Evolutionary conservation across 108 stramenopile genomes (phyloP).

Genomic region (Cyclostephanos invisitatus): DNA sequence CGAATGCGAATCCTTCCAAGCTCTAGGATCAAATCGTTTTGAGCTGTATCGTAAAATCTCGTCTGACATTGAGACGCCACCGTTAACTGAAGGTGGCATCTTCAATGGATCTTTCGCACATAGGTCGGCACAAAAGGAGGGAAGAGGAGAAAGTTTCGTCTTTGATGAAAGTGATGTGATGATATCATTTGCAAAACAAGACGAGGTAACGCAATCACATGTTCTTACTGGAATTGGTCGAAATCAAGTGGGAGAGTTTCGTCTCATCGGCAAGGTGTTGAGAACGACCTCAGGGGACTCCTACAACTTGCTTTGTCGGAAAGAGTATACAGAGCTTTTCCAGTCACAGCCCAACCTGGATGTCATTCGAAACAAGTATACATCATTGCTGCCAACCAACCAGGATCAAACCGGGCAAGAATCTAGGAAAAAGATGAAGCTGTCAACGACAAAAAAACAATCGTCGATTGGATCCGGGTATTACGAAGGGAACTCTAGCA

Average conservation of each 20-base stretch:
- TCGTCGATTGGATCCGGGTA: neutral
- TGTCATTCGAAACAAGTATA: neutral
- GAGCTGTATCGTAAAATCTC: constrained; percentile 13
- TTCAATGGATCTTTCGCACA: constrained; percentile 21
- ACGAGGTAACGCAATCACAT: neutral
- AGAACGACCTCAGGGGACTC: neutral
- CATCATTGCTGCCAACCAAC: neutral
- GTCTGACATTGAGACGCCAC: neutral
- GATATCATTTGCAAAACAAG: neutral
- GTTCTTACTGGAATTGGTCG: constrained; percentile 14
- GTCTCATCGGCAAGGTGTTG: constrained; percentile 9
- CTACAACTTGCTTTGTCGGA: neutral
- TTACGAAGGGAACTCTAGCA: constrained; percentile 30
- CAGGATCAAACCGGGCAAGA: neutral
- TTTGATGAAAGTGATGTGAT: constrained; percentile 14
- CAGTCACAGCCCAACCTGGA: neutral
- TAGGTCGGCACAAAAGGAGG: neutral
- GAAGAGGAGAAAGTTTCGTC: neutral
- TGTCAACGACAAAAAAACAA: neutral
- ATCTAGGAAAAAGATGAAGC: neutral
- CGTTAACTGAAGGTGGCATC: constrained; percentile 12
- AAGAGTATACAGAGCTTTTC: constrained; percentile 2
- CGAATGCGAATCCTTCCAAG: neutral
- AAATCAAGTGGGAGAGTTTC: constrained; percentile 24
- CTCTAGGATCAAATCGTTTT: constrained; percentile 4